Base-by-base conservation (phyloP, 2,329 filamentous ascomycete genomes). In the Camptophora hylomeconis region DNA sequence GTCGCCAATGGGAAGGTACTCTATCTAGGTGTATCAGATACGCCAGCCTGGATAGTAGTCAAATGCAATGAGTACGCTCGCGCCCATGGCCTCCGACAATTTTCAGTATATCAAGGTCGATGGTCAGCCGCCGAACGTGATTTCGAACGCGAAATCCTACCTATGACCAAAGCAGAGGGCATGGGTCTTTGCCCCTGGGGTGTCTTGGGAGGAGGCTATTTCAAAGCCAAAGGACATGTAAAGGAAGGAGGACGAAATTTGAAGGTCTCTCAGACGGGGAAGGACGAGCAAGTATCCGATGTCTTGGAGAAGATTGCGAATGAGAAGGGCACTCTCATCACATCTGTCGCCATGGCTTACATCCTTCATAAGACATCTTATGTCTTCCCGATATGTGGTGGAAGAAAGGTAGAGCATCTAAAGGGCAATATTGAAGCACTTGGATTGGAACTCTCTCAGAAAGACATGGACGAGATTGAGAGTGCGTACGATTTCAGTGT, bases 131-230 rank as follows among this genome's bases (percentile, higher is more conserved):
- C 57, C 2, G 60, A 69, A 26, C 67, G 77, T 14, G 77, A 82
- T 48, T 68, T 79, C 27, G 74, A 78, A 54, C 63, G 72, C 14
- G 73, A 78, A n/a, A 73, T 78, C 41, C 61, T 80, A 19, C 72
- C 72, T 22, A 79, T 80, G 75, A 60, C 54, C 20, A 58, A 60
- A 20, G 58, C 62, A 16, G 69, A 78, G 42, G 72, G 72, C 17
- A 75, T 77, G 67, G 70, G 58, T 0, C 47, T 75, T 5, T 61
- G 61, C 0, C 68, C 69, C 1, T 70, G 65, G 63, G 64, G 62
- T 9, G 47, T 58, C 1, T 54, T 73, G 9, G 67, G 65, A 20
- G 55, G 59, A 31, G 67, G 67, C 21, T 53, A 54, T 31, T 63
- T 68, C 48, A 60, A 65, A 48, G 54, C 56, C n/a, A 45, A 45